These are phyloP conservation scores for Trypanosoma platydactyli DNA, from an alignment of 208 protist species.

Conservation along the genomic window DNA sequence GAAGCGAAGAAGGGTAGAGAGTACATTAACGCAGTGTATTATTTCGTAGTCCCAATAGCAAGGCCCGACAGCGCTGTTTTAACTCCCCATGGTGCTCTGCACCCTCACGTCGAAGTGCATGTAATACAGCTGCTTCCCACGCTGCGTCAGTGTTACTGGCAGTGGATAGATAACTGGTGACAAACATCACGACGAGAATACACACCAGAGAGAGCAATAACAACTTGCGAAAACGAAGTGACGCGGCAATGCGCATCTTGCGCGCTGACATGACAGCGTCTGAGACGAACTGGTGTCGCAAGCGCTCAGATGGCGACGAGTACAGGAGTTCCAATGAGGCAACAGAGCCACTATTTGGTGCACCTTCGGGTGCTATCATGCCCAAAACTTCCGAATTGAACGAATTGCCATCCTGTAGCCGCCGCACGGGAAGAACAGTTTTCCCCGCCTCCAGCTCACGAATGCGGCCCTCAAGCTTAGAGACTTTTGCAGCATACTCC, in stretches of 20 bases:
- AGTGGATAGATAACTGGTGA: slow-evolving; percentile 1
- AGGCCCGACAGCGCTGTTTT: background rate
- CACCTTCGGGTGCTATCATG: background rate
- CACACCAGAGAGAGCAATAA: slow-evolving; percentile 5
- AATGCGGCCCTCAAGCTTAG: slow-evolving; percentile 18
- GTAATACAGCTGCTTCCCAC: background rate
- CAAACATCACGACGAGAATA: slow-evolving; percentile 16
- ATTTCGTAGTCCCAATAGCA: no score
- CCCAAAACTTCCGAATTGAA: background rate
- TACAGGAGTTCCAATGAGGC: slow-evolving; percentile 14
- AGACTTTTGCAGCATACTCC: slow-evolving; percentile 11
- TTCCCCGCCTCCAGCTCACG: slow-evolving; percentile 20
- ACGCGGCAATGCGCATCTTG: slow-evolving; percentile 7
- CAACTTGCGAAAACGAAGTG: slow-evolving; percentile 3
- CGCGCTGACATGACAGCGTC: slow-evolving; percentile 15
- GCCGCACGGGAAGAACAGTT: background rate
- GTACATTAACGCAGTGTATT: no score
- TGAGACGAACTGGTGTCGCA: slow-evolving; percentile 22
- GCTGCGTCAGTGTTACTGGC: background rate
- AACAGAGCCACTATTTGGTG: background rate
- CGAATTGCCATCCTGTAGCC: slow-evolving; percentile 2
- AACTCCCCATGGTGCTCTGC: no score
- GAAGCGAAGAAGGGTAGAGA: no score
- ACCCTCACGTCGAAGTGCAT: no score
- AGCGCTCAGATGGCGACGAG: slow-evolving; percentile 16